phyloP scores from a whole-genome alignment of 805 yeast species.

The Candida krabiensis region DNA sequence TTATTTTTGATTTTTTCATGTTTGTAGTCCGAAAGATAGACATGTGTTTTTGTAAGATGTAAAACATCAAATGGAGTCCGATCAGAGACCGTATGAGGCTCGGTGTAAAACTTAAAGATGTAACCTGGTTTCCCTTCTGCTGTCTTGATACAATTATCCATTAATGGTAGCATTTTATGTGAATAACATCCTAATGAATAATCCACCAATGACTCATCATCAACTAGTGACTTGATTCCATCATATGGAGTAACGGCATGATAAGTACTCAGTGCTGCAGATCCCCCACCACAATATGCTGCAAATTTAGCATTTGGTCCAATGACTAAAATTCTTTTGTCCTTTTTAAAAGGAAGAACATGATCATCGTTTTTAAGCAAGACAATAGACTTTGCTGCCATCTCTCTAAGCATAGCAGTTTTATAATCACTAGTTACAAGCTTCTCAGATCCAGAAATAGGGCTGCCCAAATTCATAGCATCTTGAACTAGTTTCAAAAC shows the following conservation, averaged over 20 bases:
- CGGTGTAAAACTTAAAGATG: conserved; percentile 23
- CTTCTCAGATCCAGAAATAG: conserved; percentile 35
- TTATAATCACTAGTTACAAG: not conserved
- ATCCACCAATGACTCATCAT: conserved; percentile 13
- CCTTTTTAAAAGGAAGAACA: conserved; percentile 43
- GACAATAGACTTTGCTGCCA: conserved; percentile 1
- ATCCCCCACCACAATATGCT: conserved; percentile 59
- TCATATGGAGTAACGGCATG: conserved; percentile 7
- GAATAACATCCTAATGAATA: conserved; percentile 36
- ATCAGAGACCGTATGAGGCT: conserved; percentile 17
- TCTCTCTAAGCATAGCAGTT: not conserved
- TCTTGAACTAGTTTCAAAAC: conserved; percentile 50
- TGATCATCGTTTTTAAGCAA: conserved; percentile 1
- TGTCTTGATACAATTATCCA: not conserved
- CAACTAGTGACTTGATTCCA: conserved; percentile 15
- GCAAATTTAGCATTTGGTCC: conserved; percentile 56
- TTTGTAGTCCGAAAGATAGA: conserved; percentile 27
- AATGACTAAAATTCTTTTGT: conserved; percentile 45
- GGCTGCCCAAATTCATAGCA: conserved; percentile 40
- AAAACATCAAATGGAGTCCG: conserved; percentile 26
- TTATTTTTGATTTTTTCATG: conserved; percentile 20
- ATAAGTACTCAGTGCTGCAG: conserved; percentile 41
- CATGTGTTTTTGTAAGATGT: conserved; percentile 9
- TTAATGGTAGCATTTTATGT: conserved; percentile 5
- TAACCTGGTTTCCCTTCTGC: conserved; percentile 22